phyloP scores from a whole-genome alignment of 225 moss, liverwort and hornwort species.

The Thuidium tamariscinum region DNA sequence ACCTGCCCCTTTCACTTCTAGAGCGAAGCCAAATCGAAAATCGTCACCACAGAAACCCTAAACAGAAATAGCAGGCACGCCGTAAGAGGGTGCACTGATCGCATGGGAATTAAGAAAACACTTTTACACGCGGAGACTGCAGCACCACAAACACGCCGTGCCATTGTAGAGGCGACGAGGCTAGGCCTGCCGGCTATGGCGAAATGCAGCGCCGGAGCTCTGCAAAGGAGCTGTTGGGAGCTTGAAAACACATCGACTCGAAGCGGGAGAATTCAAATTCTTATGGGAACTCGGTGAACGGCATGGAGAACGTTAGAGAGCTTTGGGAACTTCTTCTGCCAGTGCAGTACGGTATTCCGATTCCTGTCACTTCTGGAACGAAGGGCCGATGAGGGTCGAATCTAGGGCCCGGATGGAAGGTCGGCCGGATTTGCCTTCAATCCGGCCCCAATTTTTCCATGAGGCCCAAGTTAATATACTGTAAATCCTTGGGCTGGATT shows the following conservation, averaged over 20 bases:
- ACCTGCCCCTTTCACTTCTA: not conserved
- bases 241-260: not conserved
- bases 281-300: not conserved
- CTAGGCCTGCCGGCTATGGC: not conserved
- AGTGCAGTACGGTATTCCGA: no score
- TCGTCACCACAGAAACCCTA: not conserved
- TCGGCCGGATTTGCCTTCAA: no score
- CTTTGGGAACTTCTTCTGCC: not conserved
- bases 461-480: no score
- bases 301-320: not conserved
- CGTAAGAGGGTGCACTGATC: not conserved
- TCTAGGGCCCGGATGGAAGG: no score
- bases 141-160: not conserved
- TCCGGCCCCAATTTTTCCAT: no score
- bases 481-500: no score
- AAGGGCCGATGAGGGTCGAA: no score
- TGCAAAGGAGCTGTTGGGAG: not conserved
- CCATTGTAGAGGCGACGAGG: not conserved
- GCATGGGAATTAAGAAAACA: not conserved
- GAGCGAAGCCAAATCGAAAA: not conserved
- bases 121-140: not conserved
- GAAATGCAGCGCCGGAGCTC: not conserved
- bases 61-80: not conserved
- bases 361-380: not conserved
- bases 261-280: conserved; percentile 24